phyloP scores from a whole-genome alignment of 306 rosid genomes.

The Quercus variabilis region DNA sequence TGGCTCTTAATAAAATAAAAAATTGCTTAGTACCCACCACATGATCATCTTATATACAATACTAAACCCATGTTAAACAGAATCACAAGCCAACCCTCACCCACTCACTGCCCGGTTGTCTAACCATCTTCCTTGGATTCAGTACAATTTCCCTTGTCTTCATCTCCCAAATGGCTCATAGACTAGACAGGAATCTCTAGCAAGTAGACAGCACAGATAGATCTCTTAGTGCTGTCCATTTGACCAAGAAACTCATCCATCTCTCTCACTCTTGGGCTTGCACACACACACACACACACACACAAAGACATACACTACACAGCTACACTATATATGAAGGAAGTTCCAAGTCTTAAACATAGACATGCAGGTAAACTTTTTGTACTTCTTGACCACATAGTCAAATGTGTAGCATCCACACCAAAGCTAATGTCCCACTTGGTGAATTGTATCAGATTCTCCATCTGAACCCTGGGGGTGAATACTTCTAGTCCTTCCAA shows the following conservation, averaged over 20 bases:
- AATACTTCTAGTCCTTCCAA: conserved; percentile 28
- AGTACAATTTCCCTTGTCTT: conserved; percentile 60
- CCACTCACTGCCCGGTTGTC: conserved; percentile 78
- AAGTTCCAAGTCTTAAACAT: conserved; percentile 19
- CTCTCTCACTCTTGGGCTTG: background rate
- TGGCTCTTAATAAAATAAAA: conserved; percentile 12
- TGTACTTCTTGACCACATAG: conserved; percentile 19
- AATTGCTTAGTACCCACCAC: conserved; percentile 24
- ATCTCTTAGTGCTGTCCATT: conserved; percentile 55
- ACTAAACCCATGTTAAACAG: conserved; percentile 54
- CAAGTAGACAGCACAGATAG: conserved; percentile 58
- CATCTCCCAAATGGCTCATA: conserved; percentile 39
- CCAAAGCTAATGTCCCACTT: conserved; percentile 27
- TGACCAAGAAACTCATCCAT: conserved; percentile 44
- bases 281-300: background rate
- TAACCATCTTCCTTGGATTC: conserved; percentile 65
- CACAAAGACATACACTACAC: background rate
- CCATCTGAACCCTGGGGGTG: conserved; percentile 22
- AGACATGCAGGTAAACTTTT: conserved; percentile 42
- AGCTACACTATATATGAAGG: conserved; percentile 10
- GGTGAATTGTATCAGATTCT: conserved; percentile 43
- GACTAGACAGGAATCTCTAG: conserved; percentile 68
- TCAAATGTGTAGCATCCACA: conserved; percentile 26
- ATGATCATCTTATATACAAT: conserved; percentile 44
- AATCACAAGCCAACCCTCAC: conserved; percentile 61